Evolutionary conservation across 345 rosid species (phyloP).

Genomic region (Microcos paniculata): DNA sequence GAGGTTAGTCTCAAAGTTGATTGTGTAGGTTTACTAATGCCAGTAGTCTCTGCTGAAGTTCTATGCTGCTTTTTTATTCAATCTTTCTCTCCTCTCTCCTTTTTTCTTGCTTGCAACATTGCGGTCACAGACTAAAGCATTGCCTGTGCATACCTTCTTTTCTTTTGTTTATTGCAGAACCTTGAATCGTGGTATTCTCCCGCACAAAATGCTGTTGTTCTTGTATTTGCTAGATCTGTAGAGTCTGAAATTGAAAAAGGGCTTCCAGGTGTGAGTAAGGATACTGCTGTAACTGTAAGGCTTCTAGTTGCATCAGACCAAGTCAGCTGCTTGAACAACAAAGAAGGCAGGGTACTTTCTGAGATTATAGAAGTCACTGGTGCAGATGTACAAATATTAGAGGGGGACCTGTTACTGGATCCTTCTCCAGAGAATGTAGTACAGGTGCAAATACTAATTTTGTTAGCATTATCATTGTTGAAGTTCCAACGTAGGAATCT

Average conservation of each 20-base stretch:
- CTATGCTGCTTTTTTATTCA: not conserved
- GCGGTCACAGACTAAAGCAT: not conserved
- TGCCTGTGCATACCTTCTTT: not conserved
- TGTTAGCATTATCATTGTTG: not conserved
- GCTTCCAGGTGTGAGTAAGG: conserved; percentile 26
- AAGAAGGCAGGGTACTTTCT: conserved; percentile 25
- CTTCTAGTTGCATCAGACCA: conserved; percentile 41
- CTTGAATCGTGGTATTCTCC: conserved; percentile 51
- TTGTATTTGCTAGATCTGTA: conserved; percentile 58
- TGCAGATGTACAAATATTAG: conserved; percentile 42
- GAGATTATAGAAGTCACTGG: conserved; percentile 35
- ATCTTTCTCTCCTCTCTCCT: not conserved
- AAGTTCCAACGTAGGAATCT: conserved; percentile 4
- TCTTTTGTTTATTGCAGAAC: conserved; percentile 33
- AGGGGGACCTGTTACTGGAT: conserved; percentile 27
- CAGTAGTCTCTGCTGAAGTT: not conserved
- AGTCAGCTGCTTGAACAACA: conserved; percentile 29
- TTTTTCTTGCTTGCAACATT: not conserved
- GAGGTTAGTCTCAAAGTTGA: conserved; percentile 45
- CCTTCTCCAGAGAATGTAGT: conserved; percentile 40
- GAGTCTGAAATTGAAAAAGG: conserved; percentile 47
- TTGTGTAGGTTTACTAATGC: conserved; percentile 3
- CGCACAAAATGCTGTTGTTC: conserved; percentile 55
- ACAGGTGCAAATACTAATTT: conserved; percentile 40
- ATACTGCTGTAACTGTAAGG: conserved; percentile 45